phyloP scores from a whole-genome alignment of 2,329 filamentous ascomycete genomes.

The Ceratocystis colombiana region DNA sequence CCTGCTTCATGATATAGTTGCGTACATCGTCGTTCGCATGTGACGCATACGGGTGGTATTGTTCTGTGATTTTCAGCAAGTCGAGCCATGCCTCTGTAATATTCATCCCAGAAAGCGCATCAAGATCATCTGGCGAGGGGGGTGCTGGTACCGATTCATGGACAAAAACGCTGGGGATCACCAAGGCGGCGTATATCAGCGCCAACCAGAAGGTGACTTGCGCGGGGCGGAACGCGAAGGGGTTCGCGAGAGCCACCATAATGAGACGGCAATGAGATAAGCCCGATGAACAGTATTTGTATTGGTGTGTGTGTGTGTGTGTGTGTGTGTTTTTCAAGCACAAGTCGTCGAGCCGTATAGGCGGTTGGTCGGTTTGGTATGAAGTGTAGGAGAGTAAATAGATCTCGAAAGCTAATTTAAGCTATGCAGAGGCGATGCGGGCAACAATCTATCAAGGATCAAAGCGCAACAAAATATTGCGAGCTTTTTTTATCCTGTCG shows the following conservation, averaged over 20 bases:
- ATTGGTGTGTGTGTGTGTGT: too few species aligned
- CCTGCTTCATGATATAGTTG: constrained; percentile 60
- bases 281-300: background rate
- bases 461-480: background rate
- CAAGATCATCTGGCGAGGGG: constrained; percentile 46
- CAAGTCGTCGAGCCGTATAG: background rate
- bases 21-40: constrained; percentile 71
- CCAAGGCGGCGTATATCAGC: constrained; percentile 64
- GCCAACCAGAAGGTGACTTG: constrained; percentile 74
- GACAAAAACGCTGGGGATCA: constrained; percentile 60
- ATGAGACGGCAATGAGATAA: background rate
- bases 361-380: background rate
- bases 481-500: background rate
- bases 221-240: constrained; percentile 66
- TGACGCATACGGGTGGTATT: constrained; percentile 84
- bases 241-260: constrained; percentile 35
- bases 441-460: background rate
- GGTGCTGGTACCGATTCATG: constrained; percentile 60
- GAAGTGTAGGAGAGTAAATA: too few species aligned
- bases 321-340: background rate
- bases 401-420: background rate
- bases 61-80: constrained; percentile 60
- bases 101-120: constrained; percentile 56
- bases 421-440: background rate
- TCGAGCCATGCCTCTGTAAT: constrained; percentile 80